These are phyloP conservation scores for Cyclotella cryptica DNA, from an alignment of 108 stramenopile genomes.

Conservation along the genomic window DNA sequence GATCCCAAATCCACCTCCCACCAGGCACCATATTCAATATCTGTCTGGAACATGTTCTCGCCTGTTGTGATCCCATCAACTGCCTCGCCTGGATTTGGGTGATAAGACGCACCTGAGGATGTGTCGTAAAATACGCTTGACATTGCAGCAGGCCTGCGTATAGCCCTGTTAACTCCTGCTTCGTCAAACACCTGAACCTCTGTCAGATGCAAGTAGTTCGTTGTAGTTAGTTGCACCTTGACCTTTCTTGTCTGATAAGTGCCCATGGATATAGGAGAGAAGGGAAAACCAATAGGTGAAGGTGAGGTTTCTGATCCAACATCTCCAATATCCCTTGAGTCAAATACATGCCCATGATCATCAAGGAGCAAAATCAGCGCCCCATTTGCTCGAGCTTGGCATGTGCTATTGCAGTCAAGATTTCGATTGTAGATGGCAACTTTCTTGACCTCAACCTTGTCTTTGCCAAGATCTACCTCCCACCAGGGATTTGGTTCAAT, in stretches of 20 bases:
- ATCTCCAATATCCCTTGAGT: conserved; percentile 6
- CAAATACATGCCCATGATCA: conserved; percentile 1
- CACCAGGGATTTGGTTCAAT: conserved; percentile 13
- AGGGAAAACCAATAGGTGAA: background rate
- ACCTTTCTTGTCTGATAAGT: background rate
- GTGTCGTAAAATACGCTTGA: conserved; percentile 2
- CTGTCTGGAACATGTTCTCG: background rate
- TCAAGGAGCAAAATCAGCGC: conserved; percentile 9
- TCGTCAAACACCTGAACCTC: conserved; percentile 22
- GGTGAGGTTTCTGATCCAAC: background rate
- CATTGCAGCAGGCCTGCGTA: conserved; percentile 10
- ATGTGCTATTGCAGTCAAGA: background rate
- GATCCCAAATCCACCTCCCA: conserved; percentile 4
- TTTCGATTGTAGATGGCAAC: conserved; percentile 14
- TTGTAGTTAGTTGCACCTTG: conserved; percentile 5
- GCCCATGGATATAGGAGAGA: background rate
- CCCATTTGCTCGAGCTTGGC: conserved; percentile 4
- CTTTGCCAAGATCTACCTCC: conserved; percentile 10
- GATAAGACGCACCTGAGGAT: background rate
- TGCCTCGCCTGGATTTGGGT: background rate
- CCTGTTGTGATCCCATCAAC: conserved; percentile 10
- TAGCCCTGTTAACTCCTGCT: conserved; percentile 9
- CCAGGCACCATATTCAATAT: conserved; percentile 12
- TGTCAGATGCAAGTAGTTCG: conserved; percentile 7
- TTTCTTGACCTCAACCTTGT: background rate